A percentile compares a stretch with the other conserved stretches of the same genome.
phyloP scores from a whole-genome alignment of 192 early-diverging fungal species.

The Pilobolus umbonatus region DNA sequence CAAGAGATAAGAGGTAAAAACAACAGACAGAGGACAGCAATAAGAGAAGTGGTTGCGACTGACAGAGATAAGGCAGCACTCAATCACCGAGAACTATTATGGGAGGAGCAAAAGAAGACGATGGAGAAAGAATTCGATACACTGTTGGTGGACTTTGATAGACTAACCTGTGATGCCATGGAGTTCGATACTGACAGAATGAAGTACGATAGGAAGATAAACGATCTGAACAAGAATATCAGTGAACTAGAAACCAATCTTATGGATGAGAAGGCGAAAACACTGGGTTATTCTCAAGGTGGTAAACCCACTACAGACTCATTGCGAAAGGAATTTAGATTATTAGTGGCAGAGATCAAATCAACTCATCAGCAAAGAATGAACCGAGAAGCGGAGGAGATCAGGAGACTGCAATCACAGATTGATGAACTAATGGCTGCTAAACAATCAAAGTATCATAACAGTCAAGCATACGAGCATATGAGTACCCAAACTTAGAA shows the following conservation, averaged over 20 bases:
- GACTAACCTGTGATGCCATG: conserved; percentile 35
- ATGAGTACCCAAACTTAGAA: too few species aligned
- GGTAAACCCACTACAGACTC: conserved; percentile 37
- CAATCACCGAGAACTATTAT: conserved; percentile 6
- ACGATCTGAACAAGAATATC: conserved; percentile 23
- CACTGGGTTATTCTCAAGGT: conserved; percentile 22
- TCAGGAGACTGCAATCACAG: conserved; percentile 33
- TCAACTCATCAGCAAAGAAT: conserved; percentile 43
- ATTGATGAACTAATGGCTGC: conserved; percentile 43
- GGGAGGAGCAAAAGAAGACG: conserved; percentile 15
- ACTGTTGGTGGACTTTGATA: conserved; percentile 40
- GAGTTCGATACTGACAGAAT: conserved; percentile 37
- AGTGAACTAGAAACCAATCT: conserved; percentile 33
- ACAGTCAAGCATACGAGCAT: too few species aligned
- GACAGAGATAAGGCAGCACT: not conserved
- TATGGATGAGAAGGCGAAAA: conserved; percentile 32
- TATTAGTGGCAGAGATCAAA: conserved; percentile 44
- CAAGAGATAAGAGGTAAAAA: not conserved
- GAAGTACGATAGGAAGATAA: conserved; percentile 29
- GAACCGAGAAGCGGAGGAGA: conserved; percentile 42
- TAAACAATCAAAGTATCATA: too few species aligned
- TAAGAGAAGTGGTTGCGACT: not conserved
- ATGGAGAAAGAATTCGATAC: conserved; percentile 38
- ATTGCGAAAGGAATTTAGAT: conserved; percentile 52
- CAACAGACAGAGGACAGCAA: not conserved